Evolutionary conservation across 805 yeast species (phyloP), one percentile per base, ranked within the genome.

Genomic region (Kuraishia molischiana): DNA sequence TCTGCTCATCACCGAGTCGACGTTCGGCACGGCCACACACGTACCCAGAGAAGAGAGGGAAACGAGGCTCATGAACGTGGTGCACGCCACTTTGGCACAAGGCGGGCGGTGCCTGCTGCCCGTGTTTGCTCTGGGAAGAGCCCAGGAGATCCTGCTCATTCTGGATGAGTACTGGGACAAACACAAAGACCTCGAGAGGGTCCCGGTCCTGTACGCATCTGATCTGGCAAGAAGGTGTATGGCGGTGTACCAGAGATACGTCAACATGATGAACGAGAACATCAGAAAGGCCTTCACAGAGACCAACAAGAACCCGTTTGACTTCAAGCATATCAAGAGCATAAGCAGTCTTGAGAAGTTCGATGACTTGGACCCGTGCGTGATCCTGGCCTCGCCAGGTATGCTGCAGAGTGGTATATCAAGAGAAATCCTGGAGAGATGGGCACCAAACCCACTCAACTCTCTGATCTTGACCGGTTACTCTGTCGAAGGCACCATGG

Each of bases 401-500:
- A 92, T 92, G 99, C 66, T 92, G 35, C 98, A 90, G 56, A 89
- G 84, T 54, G 99, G 99, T 44, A 79, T 89, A 3, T 86, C 97
- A 0, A 69, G 99, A 48, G 92, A 84, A 48, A 66, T 92, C 17
- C 67, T 92, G 21, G 99, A 92, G 53, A 76, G 82, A 56, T 92
- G 99, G 99, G 89, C 95, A 4, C 98, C 99, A 0, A 97, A 92
- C 50, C 83, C 94, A 3, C 81, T 85, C 51, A 92, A 92, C 50
- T 67, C 94, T 2, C 78, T 87, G 19, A 73, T 92, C 18, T 60
- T 92, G 54, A 92, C 99, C 0, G 99, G 99, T 64, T 92, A 92
- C 58, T 89, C 97, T 5, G 95, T 92, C 6, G 99, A 92, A 54
- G 99, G 99, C 15, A 92, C 98, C 1, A 77, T 92, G 85, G 99